A percentile compares a stretch with the other conserved stretches of the same genome.
phyloP scores from a whole-genome alignment of 2,329 filamentous ascomycete species.

The Fusarium transvaalense region DNA sequence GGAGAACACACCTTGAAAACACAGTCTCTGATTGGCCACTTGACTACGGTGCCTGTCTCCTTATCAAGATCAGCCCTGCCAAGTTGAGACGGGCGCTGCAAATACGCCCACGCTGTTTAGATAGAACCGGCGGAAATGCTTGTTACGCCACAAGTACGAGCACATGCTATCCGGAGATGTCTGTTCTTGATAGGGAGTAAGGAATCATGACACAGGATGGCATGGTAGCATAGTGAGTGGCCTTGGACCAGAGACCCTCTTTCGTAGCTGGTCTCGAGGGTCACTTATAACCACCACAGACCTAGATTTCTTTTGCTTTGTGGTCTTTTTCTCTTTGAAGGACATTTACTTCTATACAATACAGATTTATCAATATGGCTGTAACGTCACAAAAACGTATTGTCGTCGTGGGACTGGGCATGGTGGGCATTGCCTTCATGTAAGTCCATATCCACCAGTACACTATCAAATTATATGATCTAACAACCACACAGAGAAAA shows the following conservation, averaged over 20 bases:
- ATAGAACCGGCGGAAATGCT: constrained; percentile 40
- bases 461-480: background rate
- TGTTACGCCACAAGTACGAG: constrained; percentile 23
- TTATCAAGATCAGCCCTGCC: constrained; percentile 44
- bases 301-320: background rate
- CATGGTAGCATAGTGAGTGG: constrained; percentile 14
- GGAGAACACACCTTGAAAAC: constrained; percentile 19
- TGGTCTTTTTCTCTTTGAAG: background rate
- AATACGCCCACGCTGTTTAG: constrained; percentile 27
- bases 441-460: constrained; percentile 60
- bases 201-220: constrained; percentile 19
- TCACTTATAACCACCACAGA: constrained; percentile 37
- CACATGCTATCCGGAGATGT: constrained; percentile 42
- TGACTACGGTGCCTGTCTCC: constrained; percentile 19
- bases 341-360: constrained; percentile 2
- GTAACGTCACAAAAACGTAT: constrained; percentile 67
- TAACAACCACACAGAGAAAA: constrained; percentile 74
- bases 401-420: constrained; percentile 88
- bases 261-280: constrained; percentile 7
- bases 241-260: constrained; percentile 29
- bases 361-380: constrained; percentile 29
- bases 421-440: constrained; percentile 93
- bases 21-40: constrained; percentile 37
- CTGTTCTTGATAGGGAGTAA: constrained; percentile 38
- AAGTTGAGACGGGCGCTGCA: constrained; percentile 12